Evolutionary conservation across 2,329 filamentous ascomycete species (phyloP), one percentile per base, ranked within the genome.

Genomic region (Paraconiothyrium sp.): DNA sequence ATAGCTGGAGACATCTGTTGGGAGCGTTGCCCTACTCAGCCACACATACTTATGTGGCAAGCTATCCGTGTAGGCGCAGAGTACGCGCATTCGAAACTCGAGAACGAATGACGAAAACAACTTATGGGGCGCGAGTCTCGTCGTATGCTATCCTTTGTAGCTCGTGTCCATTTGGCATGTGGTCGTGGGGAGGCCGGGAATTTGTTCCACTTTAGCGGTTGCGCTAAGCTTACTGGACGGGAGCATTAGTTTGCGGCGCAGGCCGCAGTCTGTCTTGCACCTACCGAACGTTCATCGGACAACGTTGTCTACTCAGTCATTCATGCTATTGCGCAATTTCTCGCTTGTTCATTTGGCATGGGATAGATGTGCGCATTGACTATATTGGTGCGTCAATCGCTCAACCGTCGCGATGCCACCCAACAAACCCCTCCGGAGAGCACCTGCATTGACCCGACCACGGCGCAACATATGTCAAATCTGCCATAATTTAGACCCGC

Each of bases 401-500:
- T 41, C 13, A 11, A 41, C 16, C 7, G 14, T 22, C 7, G 46
- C 39, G 32, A 69, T 76, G 74, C 72, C 71, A 59, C 60, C 70
- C 43, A 65, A 65, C 8, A 73, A 71, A 55, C 63, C 69, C 27
- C 65, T 72, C 30, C 66, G 70, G 30, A 66, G 59, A 44, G 49
- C 67, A 20, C 20, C 20, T 20, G 20, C 20, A 24, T 62, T 64
- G 2, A 52, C 59, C 1, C 66, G 65, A 59, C 44, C 59, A 20
- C 66, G 69, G n/a, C 68, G 70, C n/a, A 72, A 63, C 52, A 65
- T 58, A 61, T 77, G 73, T 59, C 67, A 61, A 30, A 65, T 57
- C 9, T 77, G 75, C 62, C 67, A 76, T 54, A 72, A 75, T 50
- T 64, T 76, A 32, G 69, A 76, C 54, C 71, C 74, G 1, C 64